Evolutionary conservation across 2,329 filamentous ascomycete genomes (phyloP), one percentile per base, ranked within the genome.

Genomic region (Fusarium ambrosium): DNA sequence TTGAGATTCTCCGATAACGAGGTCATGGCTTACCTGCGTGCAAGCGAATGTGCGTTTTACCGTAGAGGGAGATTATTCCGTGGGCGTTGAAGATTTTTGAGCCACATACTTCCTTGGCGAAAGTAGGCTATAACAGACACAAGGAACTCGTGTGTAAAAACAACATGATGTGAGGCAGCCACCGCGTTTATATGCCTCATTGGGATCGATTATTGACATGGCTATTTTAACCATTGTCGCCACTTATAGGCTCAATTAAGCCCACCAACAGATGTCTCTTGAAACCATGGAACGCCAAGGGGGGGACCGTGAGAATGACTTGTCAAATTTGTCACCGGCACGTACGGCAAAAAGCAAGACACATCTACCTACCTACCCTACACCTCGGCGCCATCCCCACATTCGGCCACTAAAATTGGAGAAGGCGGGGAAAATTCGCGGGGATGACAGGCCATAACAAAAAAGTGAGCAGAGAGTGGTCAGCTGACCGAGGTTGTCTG

Each of bases 401-500:
- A 75, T 67, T 73, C 37, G 61, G 70, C 29, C 67, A 64, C 58
- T 55, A 51, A 58, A 59, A 59, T 59, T 60, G 66, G 66, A 64
- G 39, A 62, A 66, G 67, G 72, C 69, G 69, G 72, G 72, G 72
- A 41, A 43, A 61, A 32, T 71, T 75, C 59, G 72, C 69, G 72
- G 72, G 72, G 70, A 75, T 70, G 62, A 39, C 29, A 64, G 20
- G 20, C 45, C 36, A 59, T 32, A 64, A 43, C 41, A 43, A 56
- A 59, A 69, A 65, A 45, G 56, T 67, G 62, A 75, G 70, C 66
- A 70, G 56, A 75, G 72, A 75, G 67, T 64, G 70, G 68, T 74
- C 73, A 75, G 73, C 73, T 75, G 73, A 75, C 70, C 62, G 56
- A 48, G 29, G 61, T 60, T 56, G 51, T 61, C 64, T 43, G 62